Evolutionary conservation across 495 filamentous ascomycete genomes (phyloP).

Genomic region (Antarctomyces pellizariae): DNA sequence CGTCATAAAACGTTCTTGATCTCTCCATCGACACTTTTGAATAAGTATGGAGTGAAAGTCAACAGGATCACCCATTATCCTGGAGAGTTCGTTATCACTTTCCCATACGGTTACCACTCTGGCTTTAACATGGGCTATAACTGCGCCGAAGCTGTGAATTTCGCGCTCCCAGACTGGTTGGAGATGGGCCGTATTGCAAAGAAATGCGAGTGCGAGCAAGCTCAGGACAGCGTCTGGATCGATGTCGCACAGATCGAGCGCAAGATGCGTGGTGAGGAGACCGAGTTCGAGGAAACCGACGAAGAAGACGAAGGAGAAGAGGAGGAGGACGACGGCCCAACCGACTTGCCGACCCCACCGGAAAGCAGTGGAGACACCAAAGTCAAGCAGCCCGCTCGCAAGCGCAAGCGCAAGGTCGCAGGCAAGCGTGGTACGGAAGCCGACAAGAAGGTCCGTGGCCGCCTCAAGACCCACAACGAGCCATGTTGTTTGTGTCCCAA

Average conservation of each 20-base stretch:
- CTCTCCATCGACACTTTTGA: conserved; percentile 65
- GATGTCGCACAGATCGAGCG: conserved; percentile 88
- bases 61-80: conserved; percentile 92
- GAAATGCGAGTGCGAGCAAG: conserved; percentile 74
- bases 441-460: conserved; percentile 44
- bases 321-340: conserved; percentile 30
- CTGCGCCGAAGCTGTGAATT: conserved; percentile 97
- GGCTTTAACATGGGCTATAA: conserved; percentile 98
- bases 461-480: conserved; percentile 43
- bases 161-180: conserved; percentile 83
- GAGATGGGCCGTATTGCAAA: conserved; percentile 92
- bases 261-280: conserved; percentile 75
- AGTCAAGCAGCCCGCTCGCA: conserved; percentile 14
- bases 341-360: conserved; percentile 58
- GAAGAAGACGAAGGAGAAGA: conserved; percentile 54
- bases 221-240: conserved; percentile 91
- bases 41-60: conserved; percentile 77
- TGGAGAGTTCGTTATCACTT: conserved; percentile 96
- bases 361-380: conserved; percentile 22
- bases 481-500: conserved; percentile 94
- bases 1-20: conserved; percentile 98
- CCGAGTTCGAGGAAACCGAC: conserved; percentile 69
- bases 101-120: conserved; percentile 95
- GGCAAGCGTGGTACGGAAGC: conserved; percentile 17
- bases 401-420: conserved; percentile 23